phyloP scores from a whole-genome alignment of 176 grass and related monocot genomes.

The Juncus effusus region DNA sequence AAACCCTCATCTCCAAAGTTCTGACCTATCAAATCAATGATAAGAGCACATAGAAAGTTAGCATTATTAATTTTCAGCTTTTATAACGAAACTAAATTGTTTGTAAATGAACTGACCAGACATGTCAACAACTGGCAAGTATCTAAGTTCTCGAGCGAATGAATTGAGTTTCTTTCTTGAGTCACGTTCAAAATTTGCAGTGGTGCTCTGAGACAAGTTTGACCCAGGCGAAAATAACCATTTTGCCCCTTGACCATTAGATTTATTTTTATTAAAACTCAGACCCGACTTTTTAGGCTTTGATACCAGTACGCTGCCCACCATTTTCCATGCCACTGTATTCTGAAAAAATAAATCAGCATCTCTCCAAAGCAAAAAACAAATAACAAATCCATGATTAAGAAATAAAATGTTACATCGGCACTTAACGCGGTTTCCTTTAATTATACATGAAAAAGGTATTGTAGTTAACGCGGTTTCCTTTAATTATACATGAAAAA shows the following conservation, averaged over 20 bases:
- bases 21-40: constrained; percentile 51
- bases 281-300: constrained; percentile 39
- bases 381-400: not conserved
- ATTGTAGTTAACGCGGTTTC: not conserved
- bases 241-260: constrained; percentile 36
- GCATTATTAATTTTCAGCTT: too few relatives aligned
- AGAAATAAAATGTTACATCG: not conserved
- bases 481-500: not conserved
- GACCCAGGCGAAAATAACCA: constrained; percentile 80
- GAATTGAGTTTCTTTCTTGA: constrained; percentile 71
- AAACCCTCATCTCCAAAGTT: constrained; percentile 94
- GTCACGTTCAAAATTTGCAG: constrained; percentile 48
- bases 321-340: constrained; percentile 85
- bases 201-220: constrained; percentile 47
- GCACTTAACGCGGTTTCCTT: not conserved
- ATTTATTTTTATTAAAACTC: not conserved
- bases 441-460: not conserved
- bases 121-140: constrained; percentile 69
- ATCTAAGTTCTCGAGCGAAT: constrained; percentile 72
- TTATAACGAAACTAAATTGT: not conserved
- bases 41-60: not conserved
- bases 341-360: constrained; percentile 69
- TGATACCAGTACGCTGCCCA: constrained; percentile 50
- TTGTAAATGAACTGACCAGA: constrained; percentile 49
- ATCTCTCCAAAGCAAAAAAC: constrained; percentile 7